Percentiles rank a stretch among this genome's conserved stretches.
phyloP scores from a whole-genome alignment of 768 basidiomycete species.

The Kwoniella mangroviensis region DNA sequence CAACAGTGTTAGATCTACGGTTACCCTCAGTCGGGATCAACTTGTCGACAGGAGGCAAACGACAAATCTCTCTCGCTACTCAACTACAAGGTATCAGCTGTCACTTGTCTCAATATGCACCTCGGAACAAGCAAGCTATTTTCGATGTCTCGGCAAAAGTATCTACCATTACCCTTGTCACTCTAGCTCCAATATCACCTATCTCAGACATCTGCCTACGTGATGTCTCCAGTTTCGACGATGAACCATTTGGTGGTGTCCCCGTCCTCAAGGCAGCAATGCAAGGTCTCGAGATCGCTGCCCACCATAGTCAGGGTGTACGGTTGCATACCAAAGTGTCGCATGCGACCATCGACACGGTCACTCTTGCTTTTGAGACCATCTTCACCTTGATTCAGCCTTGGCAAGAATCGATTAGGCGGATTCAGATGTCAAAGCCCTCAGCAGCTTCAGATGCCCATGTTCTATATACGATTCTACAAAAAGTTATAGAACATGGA shows the following conservation, averaged over 20 bases:
- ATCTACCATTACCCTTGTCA: background rate
- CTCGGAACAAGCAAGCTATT: slow-evolving; percentile 2
- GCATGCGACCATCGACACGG: slow-evolving; percentile 17
- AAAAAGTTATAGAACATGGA: slow-evolving; percentile 13
- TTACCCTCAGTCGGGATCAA: slow-evolving; percentile 5
- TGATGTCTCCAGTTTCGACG: slow-evolving; percentile 3
- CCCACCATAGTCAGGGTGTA: slow-evolving; percentile 12
- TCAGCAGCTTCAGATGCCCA: slow-evolving; percentile 13
- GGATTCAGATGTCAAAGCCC: background rate
- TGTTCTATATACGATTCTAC: slow-evolving; percentile 26
- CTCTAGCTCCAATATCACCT: background rate
- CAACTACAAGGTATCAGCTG: background rate
- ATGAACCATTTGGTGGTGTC: background rate
- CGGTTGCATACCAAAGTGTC: background rate
- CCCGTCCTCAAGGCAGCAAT: background rate
- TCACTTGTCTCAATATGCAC: slow-evolving; percentile 7
- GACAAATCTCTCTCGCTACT: background rate
- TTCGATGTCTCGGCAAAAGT: slow-evolving; percentile 1
- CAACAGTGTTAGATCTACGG: slow-evolving; percentile 14
- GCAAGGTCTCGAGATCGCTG: slow-evolving; percentile 6
- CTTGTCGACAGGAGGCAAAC: background rate
- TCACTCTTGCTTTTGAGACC: slow-evolving; percentile 26
- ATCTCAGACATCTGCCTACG: background rate
- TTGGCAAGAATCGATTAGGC: slow-evolving; percentile 24
- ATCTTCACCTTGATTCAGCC: slow-evolving; percentile 2